phyloP scores from a whole-genome alignment of 176 grass and related monocot species.

The sorghum (Sorghum bicolor) region DNA sequence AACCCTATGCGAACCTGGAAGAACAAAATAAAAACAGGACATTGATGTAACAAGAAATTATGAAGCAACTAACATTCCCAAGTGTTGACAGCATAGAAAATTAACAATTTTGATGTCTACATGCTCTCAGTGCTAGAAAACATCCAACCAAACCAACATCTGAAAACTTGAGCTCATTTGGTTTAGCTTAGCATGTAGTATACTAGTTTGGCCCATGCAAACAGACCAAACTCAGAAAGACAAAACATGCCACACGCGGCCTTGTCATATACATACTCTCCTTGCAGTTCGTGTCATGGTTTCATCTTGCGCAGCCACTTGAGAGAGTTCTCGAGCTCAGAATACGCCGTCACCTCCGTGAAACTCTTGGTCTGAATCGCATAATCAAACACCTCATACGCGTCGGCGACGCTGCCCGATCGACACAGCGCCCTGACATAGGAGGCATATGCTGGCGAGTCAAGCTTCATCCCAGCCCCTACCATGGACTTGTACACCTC shows the following conservation, averaged over 20 bases:
- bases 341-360: conserved; percentile 44
- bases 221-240: not conserved
- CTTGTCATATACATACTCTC: not conserved
- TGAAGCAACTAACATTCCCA: too few species aligned
- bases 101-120: not conserved
- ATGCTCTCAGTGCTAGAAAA: not conserved
- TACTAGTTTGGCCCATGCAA: not conserved
- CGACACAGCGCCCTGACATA: conserved; percentile 69
- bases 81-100: too few species aligned
- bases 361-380: conserved; percentile 69
- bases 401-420: conserved; percentile 37
- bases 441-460: conserved; percentile 54
- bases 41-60: too few species aligned
- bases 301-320: conserved; percentile 68
- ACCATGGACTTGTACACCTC: conserved; percentile 63
- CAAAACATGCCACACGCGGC: too few species aligned
- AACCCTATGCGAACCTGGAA: too few species aligned
- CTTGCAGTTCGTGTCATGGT: not conserved
- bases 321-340: conserved; percentile 63
- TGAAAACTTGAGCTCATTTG: not conserved
- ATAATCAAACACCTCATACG: conserved; percentile 84
- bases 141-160: not conserved
- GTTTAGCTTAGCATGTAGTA: not conserved
- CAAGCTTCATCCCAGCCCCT: conserved; percentile 63
- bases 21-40: too few species aligned